These are phyloP conservation scores for Beauveria pseudobassiana DNA, from an alignment of 2,329 filamentous ascomycete species.

Conservation along the genomic window DNA sequence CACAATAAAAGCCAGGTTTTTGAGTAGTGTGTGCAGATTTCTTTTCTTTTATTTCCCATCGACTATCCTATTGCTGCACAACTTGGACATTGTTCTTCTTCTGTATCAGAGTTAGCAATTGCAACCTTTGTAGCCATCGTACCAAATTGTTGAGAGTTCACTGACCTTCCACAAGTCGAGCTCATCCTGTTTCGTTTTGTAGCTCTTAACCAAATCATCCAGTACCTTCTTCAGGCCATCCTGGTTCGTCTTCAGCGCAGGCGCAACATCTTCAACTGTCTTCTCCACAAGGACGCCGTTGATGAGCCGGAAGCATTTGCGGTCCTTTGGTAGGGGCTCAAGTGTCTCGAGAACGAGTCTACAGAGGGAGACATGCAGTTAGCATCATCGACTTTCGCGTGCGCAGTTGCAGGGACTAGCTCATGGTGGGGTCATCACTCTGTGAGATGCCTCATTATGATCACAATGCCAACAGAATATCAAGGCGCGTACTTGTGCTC, in stretches of 20 bases:
- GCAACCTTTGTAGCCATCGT: background rate
- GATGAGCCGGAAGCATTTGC: constrained; percentile 98
- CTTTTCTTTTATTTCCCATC: constrained; percentile 19
- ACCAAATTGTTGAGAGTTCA: background rate
- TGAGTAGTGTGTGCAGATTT: constrained; percentile 7
- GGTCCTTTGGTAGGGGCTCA: constrained; percentile 69
- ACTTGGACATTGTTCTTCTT: constrained; percentile 88
- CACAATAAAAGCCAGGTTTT: background rate
- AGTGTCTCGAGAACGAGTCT: constrained; percentile 94
- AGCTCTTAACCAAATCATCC: constrained; percentile 92
- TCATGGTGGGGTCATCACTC: background rate
- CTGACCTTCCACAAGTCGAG: constrained; percentile 95
- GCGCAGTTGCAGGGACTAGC: background rate
- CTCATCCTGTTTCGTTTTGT: constrained; percentile 89
- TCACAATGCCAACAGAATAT: constrained; percentile 12
- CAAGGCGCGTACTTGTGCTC: constrained; percentile 78
- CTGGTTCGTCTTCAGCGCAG: constrained; percentile 85
- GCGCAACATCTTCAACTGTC: constrained; percentile 87
- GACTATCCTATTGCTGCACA: constrained; percentile 57
- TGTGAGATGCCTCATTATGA: background rate
- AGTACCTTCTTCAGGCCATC: constrained; percentile 91
- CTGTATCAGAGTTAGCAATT: constrained; percentile 36
- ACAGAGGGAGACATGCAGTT: constrained; percentile 14
- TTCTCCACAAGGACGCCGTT: constrained; percentile 94
- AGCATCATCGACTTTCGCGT: background rate